phyloP scores from a whole-genome alignment of 495 filamentous ascomycete species.

The Arthonia radiata region DNA sequence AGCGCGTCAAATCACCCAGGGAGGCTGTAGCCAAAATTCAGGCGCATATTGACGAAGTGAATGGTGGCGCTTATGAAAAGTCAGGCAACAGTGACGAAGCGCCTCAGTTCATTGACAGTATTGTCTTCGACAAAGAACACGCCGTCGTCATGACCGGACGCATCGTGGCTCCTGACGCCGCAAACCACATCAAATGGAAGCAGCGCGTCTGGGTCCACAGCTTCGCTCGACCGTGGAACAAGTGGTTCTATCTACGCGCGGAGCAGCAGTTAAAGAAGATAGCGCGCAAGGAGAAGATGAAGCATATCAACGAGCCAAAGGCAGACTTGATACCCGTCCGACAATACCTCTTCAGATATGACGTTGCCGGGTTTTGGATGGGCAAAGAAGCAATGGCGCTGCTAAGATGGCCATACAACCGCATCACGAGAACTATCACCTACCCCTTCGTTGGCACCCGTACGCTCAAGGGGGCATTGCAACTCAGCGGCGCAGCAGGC shows the following conservation, averaged over 20 bases:
- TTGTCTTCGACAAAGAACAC: conserved; percentile 23
- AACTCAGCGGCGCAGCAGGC: conserved; percentile 22
- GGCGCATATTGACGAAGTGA: too few species aligned
- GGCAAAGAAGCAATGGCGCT: conserved; percentile 27
- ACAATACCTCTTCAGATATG: conserved; percentile 36
- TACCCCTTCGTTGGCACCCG: conserved; percentile 39
- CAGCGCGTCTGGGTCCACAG: conserved; percentile 12
- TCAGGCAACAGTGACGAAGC: conserved; percentile 19
- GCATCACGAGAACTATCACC: conserved; percentile 28
- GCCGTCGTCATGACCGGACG: conserved; percentile 28
- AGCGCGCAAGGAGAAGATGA: too few species aligned
- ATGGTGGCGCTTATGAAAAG: too few species aligned
- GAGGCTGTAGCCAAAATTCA: conserved; percentile 19
- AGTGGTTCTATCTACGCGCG: conserved; percentile 35
- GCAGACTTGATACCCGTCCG: conserved; percentile 24
- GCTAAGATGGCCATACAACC: conserved; percentile 27
- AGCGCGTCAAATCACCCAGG: conserved; percentile 17
- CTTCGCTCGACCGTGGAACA: conserved; percentile 24
- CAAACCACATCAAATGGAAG: conserved; percentile 5
- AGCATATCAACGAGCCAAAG: conserved; percentile 8
- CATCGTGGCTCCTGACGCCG: conserved; percentile 18
- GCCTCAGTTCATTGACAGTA: conserved; percentile 31
- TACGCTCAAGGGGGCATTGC: conserved; percentile 35
- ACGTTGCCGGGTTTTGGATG: conserved; percentile 37
- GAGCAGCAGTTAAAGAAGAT: too few species aligned